Evolutionary conservation across 2,329 filamentous ascomycete species (phyloP), one percentile per base, ranked within the genome.

Genomic region (Penicillium sp.): DNA sequence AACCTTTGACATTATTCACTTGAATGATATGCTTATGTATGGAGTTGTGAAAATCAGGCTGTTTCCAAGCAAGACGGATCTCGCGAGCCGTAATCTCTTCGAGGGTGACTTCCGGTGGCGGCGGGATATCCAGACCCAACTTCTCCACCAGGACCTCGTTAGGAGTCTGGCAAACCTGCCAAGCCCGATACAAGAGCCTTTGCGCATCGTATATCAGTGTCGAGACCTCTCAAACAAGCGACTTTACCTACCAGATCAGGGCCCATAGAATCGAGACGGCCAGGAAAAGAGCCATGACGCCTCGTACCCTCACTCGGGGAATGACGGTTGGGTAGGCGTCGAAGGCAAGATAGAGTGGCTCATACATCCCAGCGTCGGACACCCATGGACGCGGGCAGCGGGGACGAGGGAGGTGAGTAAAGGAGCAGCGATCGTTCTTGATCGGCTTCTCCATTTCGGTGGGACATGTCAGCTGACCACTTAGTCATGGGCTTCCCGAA

Each of bases 71-170:
- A 29, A 98, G 76, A 19, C 90, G 86, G 20, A 94, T 86, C 41
- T 89, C 87, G 63, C 94, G 87, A 18, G 87, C 78, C 53, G 85
- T 86, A 56, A 98, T 93, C 48, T 86, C 88, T 39, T 91, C 88
- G 21, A 98, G 80, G 36, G 89, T 94, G 27, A 97, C 86, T 61
- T 90, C 83, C 36, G 93, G 93, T 16, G 87, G 78, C 48, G 89
- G 84, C 46, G 93, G 93, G 36, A 98, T 91, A 61, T 98, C 93
- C 62, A 97, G 83, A 44, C 91, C 90, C 33, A 98, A 81, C 34
- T 96, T 87, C 54, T 83, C 83, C 57, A 97, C 90, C 33, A 98
- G 80, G 50, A 94, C 83, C 41, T 91, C 87, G 41, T 95, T 88
- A 16, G 91, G 89, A 57, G 91, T 95, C 69, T 87, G 84, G 38